Conservation (phyloP, 805 yeast genomes). For the Spathaspora gorwiae region DNA sequence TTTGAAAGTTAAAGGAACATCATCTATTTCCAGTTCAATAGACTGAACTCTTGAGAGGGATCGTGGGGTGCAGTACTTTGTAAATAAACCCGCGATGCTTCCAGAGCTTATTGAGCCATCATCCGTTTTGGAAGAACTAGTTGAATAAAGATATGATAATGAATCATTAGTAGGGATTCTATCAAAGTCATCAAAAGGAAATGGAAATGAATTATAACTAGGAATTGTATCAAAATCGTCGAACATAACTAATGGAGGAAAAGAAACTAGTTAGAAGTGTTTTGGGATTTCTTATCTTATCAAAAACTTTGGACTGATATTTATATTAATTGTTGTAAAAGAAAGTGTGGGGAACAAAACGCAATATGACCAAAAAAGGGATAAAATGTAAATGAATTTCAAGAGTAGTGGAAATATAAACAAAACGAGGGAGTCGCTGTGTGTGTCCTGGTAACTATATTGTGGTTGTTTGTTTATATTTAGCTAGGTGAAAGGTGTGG, state of each 20-base stretch:
- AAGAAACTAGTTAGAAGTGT: no score
- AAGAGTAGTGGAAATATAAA: no score
- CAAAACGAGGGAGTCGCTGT: no score
- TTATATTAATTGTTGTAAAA: no score
- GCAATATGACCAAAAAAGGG: no score
- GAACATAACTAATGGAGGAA: background rate
- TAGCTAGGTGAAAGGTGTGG: background rate
- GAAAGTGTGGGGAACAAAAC: no score
- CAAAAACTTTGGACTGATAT: no score
- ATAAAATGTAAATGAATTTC: no score
- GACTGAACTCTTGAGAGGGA: constrained; percentile 15
- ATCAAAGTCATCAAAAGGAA: background rate
- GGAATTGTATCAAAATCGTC: constrained; percentile 3
- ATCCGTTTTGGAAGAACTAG: no score
- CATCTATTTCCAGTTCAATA: constrained; percentile 9
- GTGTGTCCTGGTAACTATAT: background rate
- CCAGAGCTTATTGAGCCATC: background rate
- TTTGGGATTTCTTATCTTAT: no score
- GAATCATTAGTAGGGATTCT: background rate
- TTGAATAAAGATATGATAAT: background rate
- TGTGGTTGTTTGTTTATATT: background rate
- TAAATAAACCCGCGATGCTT: background rate
- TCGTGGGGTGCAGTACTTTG: constrained; percentile 15
- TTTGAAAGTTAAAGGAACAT: constrained; percentile 7
- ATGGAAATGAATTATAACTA: background rate